Evolutionary conservation across 2,329 filamentous ascomycete genomes (phyloP).

Genomic region (Tolypocladium ophioglossoides): DNA sequence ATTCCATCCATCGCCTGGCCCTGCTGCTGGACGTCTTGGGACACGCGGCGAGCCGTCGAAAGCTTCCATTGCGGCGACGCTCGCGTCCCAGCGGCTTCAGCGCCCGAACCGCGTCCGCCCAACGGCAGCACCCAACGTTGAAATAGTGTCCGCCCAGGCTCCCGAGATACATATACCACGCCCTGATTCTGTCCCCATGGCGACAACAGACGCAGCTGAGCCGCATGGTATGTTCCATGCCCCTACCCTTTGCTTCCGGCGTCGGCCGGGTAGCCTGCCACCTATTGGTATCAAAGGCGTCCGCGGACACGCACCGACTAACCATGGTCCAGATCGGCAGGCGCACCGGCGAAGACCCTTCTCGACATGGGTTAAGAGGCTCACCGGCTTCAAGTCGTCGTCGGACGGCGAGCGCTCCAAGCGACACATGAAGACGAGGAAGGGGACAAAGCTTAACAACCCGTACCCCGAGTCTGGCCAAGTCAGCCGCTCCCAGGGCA

Average conservation of each 20-base stretch:
- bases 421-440: constrained; percentile 40
- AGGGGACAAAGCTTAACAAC: constrained; percentile 62
- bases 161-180: not conserved
- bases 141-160: not conserved
- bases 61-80: not conserved
- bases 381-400: constrained; percentile 74
- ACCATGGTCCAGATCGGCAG: constrained; percentile 45
- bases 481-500: constrained; percentile 20
- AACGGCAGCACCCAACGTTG: not conserved
- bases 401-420: constrained; percentile 44
- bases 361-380: constrained; percentile 86
- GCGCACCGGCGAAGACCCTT: constrained; percentile 71
- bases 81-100: not conserved
- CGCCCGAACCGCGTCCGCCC: not conserved
- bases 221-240: constrained; percentile 28
- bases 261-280: not conserved
- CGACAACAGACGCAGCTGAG: constrained; percentile 27
- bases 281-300: not conserved
- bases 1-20: not conserved
- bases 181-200: constrained; percentile 16
- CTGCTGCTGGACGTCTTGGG: not conserved
- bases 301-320: not conserved
- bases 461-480: constrained; percentile 81
- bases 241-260: not conserved
- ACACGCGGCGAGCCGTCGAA: not conserved